phyloP scores from a whole-genome alignment of 208 protist species.

The Lotmaria passim region DNA sequence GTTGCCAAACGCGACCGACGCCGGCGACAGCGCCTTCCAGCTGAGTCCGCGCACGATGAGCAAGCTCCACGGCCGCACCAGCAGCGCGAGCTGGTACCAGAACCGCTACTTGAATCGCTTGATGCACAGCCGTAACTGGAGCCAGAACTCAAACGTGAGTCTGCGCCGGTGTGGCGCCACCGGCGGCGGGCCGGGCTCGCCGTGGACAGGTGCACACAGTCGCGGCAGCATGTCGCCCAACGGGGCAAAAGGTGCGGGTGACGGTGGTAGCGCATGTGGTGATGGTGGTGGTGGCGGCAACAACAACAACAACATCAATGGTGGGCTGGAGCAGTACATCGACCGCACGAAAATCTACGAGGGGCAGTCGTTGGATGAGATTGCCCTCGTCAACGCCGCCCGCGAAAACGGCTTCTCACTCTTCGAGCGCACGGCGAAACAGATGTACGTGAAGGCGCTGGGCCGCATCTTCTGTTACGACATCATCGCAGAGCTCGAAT shows the following conservation, averaged over 20 bases:
- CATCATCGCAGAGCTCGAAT: slow-evolving; percentile 84
- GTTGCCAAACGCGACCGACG: not conserved
- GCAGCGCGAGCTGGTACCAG: slow-evolving; percentile 66
- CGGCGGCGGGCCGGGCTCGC: not conserved
- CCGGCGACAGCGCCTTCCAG: not conserved
- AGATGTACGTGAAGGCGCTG: slow-evolving; percentile 70
- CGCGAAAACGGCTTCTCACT: slow-evolving; percentile 82
- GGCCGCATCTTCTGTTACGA: slow-evolving; percentile 74
- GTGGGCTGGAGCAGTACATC: slow-evolving; percentile 38
- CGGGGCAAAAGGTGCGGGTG: not conserved
- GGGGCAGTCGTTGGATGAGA: slow-evolving; percentile 92
- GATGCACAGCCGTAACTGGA: slow-evolving; percentile 39
- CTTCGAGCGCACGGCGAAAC: slow-evolving; percentile 58
- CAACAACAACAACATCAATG: not conserved
- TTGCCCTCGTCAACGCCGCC: slow-evolving; percentile 87
- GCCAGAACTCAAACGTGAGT: slow-evolving; percentile 1
- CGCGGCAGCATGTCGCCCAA: slow-evolving; percentile 10
- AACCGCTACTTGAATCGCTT: slow-evolving; percentile 45
- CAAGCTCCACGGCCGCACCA: slow-evolving; percentile 58
- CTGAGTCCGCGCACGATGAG: not conserved
- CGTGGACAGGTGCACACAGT: not conserved
- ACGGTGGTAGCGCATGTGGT: not conserved
- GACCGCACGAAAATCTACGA: slow-evolving; percentile 86
- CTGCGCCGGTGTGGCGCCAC: not conserved
- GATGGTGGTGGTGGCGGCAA: too few species aligned